Conservation (phyloP, 2,329 filamentous ascomycete genomes). For the Hypoxylon sp. region DNA sequence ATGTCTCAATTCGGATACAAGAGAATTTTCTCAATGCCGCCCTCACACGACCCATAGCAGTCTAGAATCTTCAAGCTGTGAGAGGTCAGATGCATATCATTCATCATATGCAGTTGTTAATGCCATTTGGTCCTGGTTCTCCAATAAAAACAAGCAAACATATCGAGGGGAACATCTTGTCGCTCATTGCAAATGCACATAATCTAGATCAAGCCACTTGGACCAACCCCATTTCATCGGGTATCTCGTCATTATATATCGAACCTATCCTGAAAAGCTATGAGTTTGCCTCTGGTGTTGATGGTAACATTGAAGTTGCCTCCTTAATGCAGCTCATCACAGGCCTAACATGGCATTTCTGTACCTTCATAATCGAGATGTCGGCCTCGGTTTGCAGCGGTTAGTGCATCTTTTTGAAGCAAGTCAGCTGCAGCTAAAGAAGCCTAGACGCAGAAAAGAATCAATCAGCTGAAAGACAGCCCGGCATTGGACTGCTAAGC, state of each 20-base stretch:
- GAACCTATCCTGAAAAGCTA: neutral
- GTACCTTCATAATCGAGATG: neutral
- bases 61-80: slow-evolving; percentile 15
- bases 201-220: too few species aligned
- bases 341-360: too few species aligned
- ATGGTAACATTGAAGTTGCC: too few species aligned
- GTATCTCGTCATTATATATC: neutral
- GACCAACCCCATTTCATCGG: too few species aligned
- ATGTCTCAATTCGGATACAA: slow-evolving; percentile 13
- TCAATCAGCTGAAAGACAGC: slow-evolving; percentile 19
- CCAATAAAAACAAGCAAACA: slow-evolving; percentile 17
- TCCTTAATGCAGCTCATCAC: too few species aligned
- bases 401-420: slow-evolving; percentile 13
- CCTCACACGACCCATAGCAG: too few species aligned
- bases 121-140: slow-evolving; percentile 6
- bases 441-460: slow-evolving; percentile 17
- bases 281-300: neutral
- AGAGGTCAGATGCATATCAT: slow-evolving; percentile 22
- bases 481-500: slow-evolving; percentile 15
- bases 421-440: slow-evolving; percentile 24
- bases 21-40: too few species aligned
- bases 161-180: slow-evolving; percentile 14
- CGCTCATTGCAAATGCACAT: too few species aligned
- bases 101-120: slow-evolving; percentile 6
- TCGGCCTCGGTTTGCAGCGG: slow-evolving; percentile 25